phyloP scores from a whole-genome alignment of 129 eudicot species.

The Solidago caesia region DNA sequence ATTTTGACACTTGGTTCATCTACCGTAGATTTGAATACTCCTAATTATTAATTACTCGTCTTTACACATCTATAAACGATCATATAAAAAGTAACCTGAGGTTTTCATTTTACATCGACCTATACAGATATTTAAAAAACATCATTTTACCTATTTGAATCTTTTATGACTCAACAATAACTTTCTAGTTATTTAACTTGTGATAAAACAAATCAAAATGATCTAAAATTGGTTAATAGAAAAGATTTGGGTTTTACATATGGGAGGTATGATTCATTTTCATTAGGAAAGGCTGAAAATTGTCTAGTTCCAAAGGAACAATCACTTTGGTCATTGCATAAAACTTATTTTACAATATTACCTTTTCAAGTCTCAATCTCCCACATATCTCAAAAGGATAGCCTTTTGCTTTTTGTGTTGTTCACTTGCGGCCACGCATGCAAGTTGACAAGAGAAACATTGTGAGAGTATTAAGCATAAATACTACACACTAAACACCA shows the following conservation, averaged over 20 bases:
- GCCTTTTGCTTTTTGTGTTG: constrained; percentile 35
- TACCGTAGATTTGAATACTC: too few relatives aligned
- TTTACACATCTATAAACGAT: too few relatives aligned
- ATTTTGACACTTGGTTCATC: too few relatives aligned
- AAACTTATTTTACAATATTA: constrained; percentile 8
- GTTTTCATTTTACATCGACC: too few relatives aligned
- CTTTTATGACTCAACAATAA: too few relatives aligned
- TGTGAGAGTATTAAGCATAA: not conserved
- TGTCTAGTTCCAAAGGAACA: constrained; percentile 41
- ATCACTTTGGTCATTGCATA: constrained; percentile 26
- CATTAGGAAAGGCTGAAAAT: constrained; percentile 15
- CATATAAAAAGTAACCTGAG: too few relatives aligned
- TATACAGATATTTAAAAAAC: too few relatives aligned
- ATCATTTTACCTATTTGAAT: too few relatives aligned
- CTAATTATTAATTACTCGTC: too few relatives aligned
- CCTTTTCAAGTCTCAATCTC: constrained; percentile 1
- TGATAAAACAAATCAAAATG: too few relatives aligned
- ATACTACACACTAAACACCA: too few relatives aligned
- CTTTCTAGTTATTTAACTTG: too few relatives aligned
- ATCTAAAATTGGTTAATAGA: not conserved
- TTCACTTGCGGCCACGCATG: constrained; percentile 40
- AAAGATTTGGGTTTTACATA: constrained; percentile 13
- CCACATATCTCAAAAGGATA: constrained; percentile 21
- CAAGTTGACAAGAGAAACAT: constrained; percentile 30
- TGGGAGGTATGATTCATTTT: constrained; percentile 26